These are phyloP conservation scores for Tulasnella calospora DNA, from an alignment of 768 basidiomycete species.

Conservation along the genomic window DNA sequence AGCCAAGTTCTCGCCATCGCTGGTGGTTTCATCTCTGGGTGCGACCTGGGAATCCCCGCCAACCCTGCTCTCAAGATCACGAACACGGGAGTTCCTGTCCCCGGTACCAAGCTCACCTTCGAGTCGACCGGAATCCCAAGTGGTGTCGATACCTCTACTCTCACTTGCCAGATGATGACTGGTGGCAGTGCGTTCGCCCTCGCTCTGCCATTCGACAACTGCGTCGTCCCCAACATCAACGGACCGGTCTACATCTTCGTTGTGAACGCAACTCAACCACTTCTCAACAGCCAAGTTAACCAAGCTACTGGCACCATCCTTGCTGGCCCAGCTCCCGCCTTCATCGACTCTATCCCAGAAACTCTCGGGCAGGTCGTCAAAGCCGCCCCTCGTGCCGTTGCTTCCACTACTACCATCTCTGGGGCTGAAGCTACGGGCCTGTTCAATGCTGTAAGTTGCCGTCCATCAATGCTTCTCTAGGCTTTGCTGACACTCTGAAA, in stretches of 20 bases:
- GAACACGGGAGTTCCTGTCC: constrained; percentile 52
- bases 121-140: constrained; percentile 43
- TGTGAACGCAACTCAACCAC: constrained; percentile 57
- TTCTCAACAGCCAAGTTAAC: constrained; percentile 57
- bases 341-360: constrained; percentile 48
- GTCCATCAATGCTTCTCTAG: not conserved
- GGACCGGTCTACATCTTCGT: constrained; percentile 72
- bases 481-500: not conserved
- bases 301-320: constrained; percentile 51
- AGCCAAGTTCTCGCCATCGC: constrained; percentile 68
- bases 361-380: constrained; percentile 19
- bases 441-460: constrained; percentile 29
- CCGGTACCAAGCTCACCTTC: constrained; percentile 63
- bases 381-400: constrained; percentile 26
- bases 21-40: constrained; percentile 62
- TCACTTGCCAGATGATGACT: constrained; percentile 72
- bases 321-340: constrained; percentile 66
- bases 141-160: constrained; percentile 34
- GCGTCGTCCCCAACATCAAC: constrained; percentile 66
- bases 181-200: constrained; percentile 56
- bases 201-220: constrained; percentile 54
- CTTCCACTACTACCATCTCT: constrained; percentile 28
- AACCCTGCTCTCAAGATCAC: constrained; percentile 53
- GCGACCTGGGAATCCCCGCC: constrained; percentile 57
- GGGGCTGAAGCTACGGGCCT: constrained; percentile 29